phyloP scores from a whole-genome alignment of 331 rosid species.

The Malus hybrid region DNA sequence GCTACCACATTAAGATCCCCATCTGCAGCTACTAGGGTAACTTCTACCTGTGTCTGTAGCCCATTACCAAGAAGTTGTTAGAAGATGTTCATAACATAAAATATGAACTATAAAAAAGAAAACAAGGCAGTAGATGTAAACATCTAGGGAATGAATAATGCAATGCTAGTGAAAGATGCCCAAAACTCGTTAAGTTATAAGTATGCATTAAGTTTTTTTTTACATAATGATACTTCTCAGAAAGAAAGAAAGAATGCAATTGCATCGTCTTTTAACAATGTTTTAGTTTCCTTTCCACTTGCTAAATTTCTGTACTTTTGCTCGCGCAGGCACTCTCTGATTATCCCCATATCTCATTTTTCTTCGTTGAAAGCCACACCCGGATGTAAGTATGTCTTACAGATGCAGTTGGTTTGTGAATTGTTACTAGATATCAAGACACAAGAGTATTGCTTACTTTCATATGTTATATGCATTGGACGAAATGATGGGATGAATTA shows the following conservation, averaged over 20 bases:
- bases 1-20: constrained; percentile 83
- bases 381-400: constrained; percentile 56
- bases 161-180: too few species aligned
- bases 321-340: constrained; percentile 77
- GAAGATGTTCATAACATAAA: background rate
- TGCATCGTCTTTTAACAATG: background rate
- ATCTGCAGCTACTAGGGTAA: constrained; percentile 94
- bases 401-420: too few species aligned
- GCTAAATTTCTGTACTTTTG: constrained; percentile 2
- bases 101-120: background rate
- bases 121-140: too few species aligned
- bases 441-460: background rate
- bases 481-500: background rate
- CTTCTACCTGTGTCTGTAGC: constrained; percentile 92
- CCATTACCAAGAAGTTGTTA: constrained; percentile 9
- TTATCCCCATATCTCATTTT: constrained; percentile 84
- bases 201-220: too few species aligned
- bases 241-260: too few species aligned
- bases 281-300: background rate
- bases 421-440: too few species aligned
- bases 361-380: constrained; percentile 76
- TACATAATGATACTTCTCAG: too few species aligned
- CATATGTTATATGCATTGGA: background rate
- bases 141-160: too few species aligned
- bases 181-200: background rate